Base-by-base conservation (phyloP, 768 basidiomycete species). In the Boletus barrowsii region DNA sequence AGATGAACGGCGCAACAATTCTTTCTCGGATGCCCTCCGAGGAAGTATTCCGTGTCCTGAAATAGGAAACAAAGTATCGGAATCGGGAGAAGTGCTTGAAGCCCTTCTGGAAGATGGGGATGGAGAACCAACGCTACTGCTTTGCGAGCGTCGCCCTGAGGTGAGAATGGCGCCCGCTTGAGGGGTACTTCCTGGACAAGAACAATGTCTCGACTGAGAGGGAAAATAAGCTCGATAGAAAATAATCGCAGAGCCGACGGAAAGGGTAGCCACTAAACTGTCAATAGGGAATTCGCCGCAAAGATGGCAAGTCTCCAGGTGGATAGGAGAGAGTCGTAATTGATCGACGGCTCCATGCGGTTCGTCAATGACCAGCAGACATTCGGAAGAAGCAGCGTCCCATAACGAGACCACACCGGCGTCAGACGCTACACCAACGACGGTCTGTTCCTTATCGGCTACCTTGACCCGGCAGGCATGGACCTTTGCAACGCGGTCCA, bases 41-140 rank as follows among this genome's bases (percentile, higher is more conserved):
- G 88, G 84, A 66, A 91, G 83, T 37, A 87, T 79, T 18, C 88
- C 92, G 63, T 90, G 90, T 3, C 78, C 89, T 7, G 88, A 92
- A 22, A 93, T 80, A 11, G 91, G 91, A 66, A 91, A 93, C 10
- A 80, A 71, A 0, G 76, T 66, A 49, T 85, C 83, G 20, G 54
- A 26, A 20, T 69, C 63, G 24, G 68, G 60, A 71, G 78, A 47
- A 71, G 67, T 18, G 18, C 66, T 64, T 5, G 81, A 78, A 15
- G 82, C 63, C 51, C 81, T 75, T 43, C 80, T 76, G n/a, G 70
- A 59, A 50, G 82, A 78, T 7, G 84, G 81, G 3, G 72, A 68
- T 11, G 74, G 45, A 8, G 79, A 72, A 6, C 75, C 75, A 24
- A 69, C 72, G 66, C 88, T 91, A 42, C 79, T 79, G 53, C 82